Percentiles rank a stretch among this genome's conserved stretches.
Evolutionary conservation across 2,329 filamentous ascomycete species (phyloP).

Genomic region (Cercospora beticola): DNA sequence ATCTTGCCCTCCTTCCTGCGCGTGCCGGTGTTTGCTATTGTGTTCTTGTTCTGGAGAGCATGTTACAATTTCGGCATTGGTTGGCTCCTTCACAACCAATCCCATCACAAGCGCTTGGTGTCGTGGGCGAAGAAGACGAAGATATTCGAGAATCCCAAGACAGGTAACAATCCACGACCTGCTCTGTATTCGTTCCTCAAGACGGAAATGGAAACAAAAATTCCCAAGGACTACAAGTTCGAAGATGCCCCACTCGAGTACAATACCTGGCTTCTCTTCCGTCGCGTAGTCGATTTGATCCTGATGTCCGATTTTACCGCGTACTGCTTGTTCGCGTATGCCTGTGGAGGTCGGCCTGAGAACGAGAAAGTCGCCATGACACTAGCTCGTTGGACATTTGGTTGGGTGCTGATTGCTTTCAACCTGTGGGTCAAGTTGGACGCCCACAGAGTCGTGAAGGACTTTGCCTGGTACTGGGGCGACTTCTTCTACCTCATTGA

Average conservation of each 20-base stretch:
- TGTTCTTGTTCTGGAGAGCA: conserved; percentile 90
- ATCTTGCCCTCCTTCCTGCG: conserved; percentile 67
- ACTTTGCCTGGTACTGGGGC: conserved; percentile 99
- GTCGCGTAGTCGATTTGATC: conserved; percentile 91
- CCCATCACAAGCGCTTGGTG: conserved; percentile 80
- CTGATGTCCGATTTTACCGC: conserved; percentile 98
- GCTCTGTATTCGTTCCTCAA: conserved; percentile 82
- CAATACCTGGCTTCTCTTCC: conserved; percentile 98
- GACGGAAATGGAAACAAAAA: conserved; percentile 89
- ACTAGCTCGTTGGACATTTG: conserved; percentile 72
- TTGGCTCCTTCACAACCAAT: conserved; percentile 83
- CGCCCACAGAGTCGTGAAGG: conserved; percentile 95
- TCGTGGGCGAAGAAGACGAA: conserved; percentile 82
- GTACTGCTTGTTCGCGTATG: conserved; percentile 92
- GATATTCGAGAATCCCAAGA: conserved; percentile 79
- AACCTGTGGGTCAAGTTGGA: conserved; percentile 99
- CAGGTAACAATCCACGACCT: conserved; percentile 79
- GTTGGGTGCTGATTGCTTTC: conserved; percentile 79
- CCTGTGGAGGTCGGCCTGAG: conserved; percentile 73
- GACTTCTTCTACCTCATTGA: conserved; percentile 99
- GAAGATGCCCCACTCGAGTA: conserved; percentile 93
- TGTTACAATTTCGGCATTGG: conserved; percentile 95
- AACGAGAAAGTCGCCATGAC: conserved; percentile 71
- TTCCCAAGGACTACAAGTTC: conserved; percentile 89
- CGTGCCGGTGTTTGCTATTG: conserved; percentile 72